Evolutionary conservation across 306 rosid genomes (phyloP), one percentile per base, ranked within the genome.

Genomic region (Trichosanthes truncata): DNA sequence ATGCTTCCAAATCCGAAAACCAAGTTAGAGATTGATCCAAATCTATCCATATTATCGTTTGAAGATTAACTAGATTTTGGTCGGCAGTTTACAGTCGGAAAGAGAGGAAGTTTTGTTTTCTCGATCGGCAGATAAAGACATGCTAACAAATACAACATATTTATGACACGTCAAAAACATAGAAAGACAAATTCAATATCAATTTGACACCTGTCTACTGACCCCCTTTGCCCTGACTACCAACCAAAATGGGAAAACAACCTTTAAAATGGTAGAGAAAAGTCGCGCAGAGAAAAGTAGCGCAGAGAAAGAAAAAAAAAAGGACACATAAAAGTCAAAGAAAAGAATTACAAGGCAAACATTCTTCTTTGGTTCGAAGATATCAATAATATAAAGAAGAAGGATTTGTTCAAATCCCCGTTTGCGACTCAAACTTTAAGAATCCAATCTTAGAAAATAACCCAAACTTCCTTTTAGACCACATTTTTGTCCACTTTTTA

Each of bases 41-140:
- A 73, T 73, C 8, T 8, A 6, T 5, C 59, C 20, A 23, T 2
- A 72, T 43, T 71, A 71, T 71, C n/a, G 26, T 0, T 43, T 6
- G 13, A 13, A 45, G 56, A 41, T 41, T 3, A 23, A 23, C n/a
- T 23, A 25, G 41, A 15, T 26, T 73, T 29, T 73, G 78, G 78
- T 74, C 46, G 78, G 78, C 78, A 74, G 45, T 51, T 31, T 46
- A 73, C 4, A 31, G 46, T 74, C 9, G 62, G 78, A 74, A 74
- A 51, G 78, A 8, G 38, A 73, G 25, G 11, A 7, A 12, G 10
- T 4, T 1, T 10, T 13, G 0, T 4, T 12, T 60, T 61, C 12
- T 55, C 0, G 61, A 36, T 21, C 3, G 41, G 43, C 31, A n/a
- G 76, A 69, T 41, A 69, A 69, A 69, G 77, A 72, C 57, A 45